Percentiles rank a stretch among this genome's conserved stretches.
These are phyloP conservation scores for Fistulinella prunicolor DNA, from an alignment of 768 basidiomycete species.

Conservation along the genomic window DNA sequence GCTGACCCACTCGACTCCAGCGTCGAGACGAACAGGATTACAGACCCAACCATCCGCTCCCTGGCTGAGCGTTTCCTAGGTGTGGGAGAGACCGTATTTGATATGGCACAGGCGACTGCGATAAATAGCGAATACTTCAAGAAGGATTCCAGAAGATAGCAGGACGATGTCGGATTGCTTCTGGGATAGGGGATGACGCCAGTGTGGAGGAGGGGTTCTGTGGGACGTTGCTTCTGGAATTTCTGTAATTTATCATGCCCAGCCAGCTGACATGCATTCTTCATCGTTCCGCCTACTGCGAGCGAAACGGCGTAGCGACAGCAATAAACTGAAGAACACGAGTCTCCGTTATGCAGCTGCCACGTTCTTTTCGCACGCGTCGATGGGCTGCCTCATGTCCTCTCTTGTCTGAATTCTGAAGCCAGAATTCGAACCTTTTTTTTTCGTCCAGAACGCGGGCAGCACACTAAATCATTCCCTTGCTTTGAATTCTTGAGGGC, in stretches of 20 bases:
- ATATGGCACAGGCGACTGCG: constrained; percentile 78
- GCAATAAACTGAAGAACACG: constrained; percentile 7
- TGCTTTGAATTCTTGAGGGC: no score
- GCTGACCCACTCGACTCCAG: constrained; percentile 37
- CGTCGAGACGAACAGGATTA: constrained; percentile 61
- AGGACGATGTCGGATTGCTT: background rate
- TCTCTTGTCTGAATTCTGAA: no score
- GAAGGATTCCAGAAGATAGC: constrained; percentile 43
- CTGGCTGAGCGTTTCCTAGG: constrained; percentile 80
- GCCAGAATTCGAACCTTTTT: no score
- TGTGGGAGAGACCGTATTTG: constrained; percentile 87
- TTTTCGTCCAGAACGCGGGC: no score
- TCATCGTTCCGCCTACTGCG: constrained; percentile 11
- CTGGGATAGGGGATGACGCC: background rate
- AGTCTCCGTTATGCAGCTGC: constrained; percentile 3
- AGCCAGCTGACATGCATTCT: constrained; percentile 25
- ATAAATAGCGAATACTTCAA: constrained; percentile 86
- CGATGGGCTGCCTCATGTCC: no score
- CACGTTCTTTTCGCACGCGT: constrained; percentile 6
- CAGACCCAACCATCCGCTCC: constrained; percentile 74
- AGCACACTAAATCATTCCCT: no score
- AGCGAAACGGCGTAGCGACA: constrained; percentile 8
- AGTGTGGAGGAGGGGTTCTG: constrained; percentile 6
- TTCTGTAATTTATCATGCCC: constrained; percentile 27
- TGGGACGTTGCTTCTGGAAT: constrained; percentile 20